phyloP scores from a whole-genome alignment of 2,329 filamentous ascomycete species.

The Bipolaris oryzae region DNA sequence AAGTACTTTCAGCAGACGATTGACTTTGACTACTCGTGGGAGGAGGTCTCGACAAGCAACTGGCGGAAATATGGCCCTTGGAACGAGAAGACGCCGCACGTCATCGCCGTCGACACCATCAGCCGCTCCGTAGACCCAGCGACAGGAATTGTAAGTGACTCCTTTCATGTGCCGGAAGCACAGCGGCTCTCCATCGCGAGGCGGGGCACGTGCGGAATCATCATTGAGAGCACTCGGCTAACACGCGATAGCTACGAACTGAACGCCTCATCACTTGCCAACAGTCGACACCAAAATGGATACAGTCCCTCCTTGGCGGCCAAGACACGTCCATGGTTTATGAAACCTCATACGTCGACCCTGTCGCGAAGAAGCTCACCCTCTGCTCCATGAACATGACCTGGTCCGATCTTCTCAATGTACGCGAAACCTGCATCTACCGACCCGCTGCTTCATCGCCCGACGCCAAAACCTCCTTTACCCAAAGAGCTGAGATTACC shows the following conservation, averaged over 20 bases:
- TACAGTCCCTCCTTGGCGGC: conserved; percentile 78
- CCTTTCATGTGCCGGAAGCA: conserved; percentile 17
- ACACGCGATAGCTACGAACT: conserved; percentile 64
- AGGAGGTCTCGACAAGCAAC: conserved; percentile 95
- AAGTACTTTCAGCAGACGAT: conserved; percentile 92
- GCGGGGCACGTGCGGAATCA: background rate
- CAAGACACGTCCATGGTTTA: conserved; percentile 86
- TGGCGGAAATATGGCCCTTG: conserved; percentile 99
- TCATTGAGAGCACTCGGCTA: conserved; percentile 13
- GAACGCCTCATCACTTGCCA: conserved; percentile 70
- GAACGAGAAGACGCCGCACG: conserved; percentile 98
- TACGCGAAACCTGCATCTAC: conserved; percentile 93
- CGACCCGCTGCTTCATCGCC: conserved; percentile 62
- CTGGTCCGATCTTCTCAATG: conserved; percentile 85
- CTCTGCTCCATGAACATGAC: conserved; percentile 98
- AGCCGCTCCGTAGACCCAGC: conserved; percentile 69
- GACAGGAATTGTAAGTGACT: conserved; percentile 68
- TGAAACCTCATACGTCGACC: conserved; percentile 95
- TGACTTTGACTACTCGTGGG: conserved; percentile 98
- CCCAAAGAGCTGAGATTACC: conserved; percentile 89
- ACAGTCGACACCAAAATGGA: conserved; percentile 76
- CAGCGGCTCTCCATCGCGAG: conserved; percentile 2
- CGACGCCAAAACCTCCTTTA: conserved; percentile 73
- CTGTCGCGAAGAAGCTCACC: conserved; percentile 80
- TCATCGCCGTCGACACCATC: conserved; percentile 92